Evolutionary conservation across 768 basidiomycete species (phyloP).

Genomic region (Boletus rex-veris): DNA sequence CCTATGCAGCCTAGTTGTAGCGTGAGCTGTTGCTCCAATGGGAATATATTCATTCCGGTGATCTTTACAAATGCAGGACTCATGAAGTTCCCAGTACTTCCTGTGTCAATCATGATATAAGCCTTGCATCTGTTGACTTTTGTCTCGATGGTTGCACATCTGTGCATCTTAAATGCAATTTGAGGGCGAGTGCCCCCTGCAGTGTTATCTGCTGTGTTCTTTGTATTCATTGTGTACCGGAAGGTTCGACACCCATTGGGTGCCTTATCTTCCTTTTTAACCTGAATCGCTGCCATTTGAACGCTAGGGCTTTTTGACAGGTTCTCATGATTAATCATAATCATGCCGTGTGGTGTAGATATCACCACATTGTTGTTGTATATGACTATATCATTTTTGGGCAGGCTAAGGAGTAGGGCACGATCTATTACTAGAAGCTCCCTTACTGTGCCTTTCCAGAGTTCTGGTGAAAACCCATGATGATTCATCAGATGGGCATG

Average conservation of each 20-base stretch:
- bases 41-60: background rate
- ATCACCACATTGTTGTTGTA: background rate
- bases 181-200: background rate
- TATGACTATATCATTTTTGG: background rate
- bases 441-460: background rate
- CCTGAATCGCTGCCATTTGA: background rate
- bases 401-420: background rate
- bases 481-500: background rate
- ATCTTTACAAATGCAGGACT: background rate
- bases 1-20: background rate
- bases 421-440: background rate
- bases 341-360: background rate
- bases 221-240: background rate
- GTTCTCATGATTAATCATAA: background rate
- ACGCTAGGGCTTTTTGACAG: accelerated
- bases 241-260: background rate
- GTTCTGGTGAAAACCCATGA: background rate
- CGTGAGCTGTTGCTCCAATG: background rate
- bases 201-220: background rate
- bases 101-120: background rate
- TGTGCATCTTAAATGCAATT: background rate
- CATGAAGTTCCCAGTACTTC: background rate
- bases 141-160: too few relatives aligned
- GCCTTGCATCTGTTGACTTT: too few relatives aligned
- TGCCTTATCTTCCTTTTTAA: background rate